Conservation (phyloP, 306 rosid species). For the Styphnolobium japonicum region DNA sequence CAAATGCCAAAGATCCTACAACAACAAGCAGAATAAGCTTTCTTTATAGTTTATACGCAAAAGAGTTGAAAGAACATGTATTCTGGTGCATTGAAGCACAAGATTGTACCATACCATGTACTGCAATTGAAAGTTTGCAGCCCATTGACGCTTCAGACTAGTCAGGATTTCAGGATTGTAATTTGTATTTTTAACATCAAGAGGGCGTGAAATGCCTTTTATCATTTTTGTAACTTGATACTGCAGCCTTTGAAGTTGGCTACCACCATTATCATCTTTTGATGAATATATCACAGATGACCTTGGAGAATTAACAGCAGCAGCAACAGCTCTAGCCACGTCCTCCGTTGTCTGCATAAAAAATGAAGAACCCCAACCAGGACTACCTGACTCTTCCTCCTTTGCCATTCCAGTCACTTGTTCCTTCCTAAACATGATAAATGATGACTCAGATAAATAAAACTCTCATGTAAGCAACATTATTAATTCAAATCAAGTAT, state of each 20-base stretch:
- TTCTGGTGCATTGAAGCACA: background rate
- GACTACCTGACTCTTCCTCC: slow-evolving; percentile 59
- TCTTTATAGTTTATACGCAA: background rate
- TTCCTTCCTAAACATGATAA: slow-evolving; percentile 18
- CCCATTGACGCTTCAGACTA: slow-evolving; percentile 93
- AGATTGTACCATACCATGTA: slow-evolving; percentile 30
- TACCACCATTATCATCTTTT: slow-evolving; percentile 63
- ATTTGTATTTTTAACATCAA: slow-evolving; percentile 48
- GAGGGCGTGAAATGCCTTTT: slow-evolving; percentile 71
- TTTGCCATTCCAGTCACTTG: slow-evolving; percentile 45
- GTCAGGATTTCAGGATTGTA: slow-evolving; percentile 92
- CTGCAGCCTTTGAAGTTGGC: slow-evolving; percentile 72
- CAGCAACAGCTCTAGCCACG: slow-evolving; percentile 61
- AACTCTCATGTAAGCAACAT: slow-evolving; percentile 4
- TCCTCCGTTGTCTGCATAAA: slow-evolving; percentile 66
- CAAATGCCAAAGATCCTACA: background rate
- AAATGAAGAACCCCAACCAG: slow-evolving; percentile 65
- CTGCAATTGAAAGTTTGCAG: slow-evolving; percentile 79
- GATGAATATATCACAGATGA: slow-evolving; percentile 60
- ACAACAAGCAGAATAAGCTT: slow-evolving; percentile 7
- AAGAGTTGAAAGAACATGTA: slow-evolving; percentile 2
- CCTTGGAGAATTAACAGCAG: slow-evolving; percentile 55
- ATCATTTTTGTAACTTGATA: slow-evolving; percentile 61
- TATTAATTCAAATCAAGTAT: background rate
- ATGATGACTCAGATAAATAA: slow-evolving; percentile 11